Percentiles rank a stretch among this genome's conserved stretches.
Evolutionary conservation across 495 filamentous ascomycete species (phyloP).

Genomic region (Gamarada debralockiae): DNA sequence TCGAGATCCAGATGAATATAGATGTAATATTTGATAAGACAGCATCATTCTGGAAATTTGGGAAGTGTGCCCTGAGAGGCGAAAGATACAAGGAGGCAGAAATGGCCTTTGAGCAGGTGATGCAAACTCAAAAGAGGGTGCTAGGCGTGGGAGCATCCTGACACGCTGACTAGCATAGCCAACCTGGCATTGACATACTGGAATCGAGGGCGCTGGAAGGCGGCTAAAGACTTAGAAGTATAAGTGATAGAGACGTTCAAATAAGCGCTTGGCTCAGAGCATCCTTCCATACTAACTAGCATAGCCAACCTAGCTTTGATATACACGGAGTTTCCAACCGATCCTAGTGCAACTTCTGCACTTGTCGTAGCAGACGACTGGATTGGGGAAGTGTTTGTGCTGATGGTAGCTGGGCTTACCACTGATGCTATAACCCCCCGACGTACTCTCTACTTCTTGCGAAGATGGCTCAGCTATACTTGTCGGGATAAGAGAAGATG

Average conservation of each 20-base stretch:
- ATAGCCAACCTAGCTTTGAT: constrained; percentile 33
- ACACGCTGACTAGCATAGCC: constrained; percentile 32
- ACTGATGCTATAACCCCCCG: no score
- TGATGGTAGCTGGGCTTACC: no score
- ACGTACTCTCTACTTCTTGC: no score
- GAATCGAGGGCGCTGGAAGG: constrained; percentile 27
- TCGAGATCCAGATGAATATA: background rate
- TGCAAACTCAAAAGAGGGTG: constrained; percentile 14
- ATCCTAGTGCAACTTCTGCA: no score
- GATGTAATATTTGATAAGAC: background rate
- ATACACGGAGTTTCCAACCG: no score
- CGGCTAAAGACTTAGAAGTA: constrained; percentile 29
- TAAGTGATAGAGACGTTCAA: constrained; percentile 27
- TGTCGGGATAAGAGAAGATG: no score
- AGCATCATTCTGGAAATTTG: background rate
- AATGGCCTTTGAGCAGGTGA: constrained; percentile 18
- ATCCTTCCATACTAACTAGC: constrained; percentile 31
- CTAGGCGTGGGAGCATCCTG: constrained; percentile 29
- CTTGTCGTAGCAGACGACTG: no score
- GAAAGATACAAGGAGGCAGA: constrained; percentile 28
- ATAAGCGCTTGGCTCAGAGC: constrained; percentile 30
- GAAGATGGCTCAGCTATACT: no score
- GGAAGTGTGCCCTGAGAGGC: background rate
- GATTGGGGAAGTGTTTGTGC: no score
- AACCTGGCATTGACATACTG: constrained; percentile 30